Evolutionary conservation across 169 alveolate species (phyloP), one percentile per base, ranked within the genome.

Genomic region (Plasmodium falciparum): DNA sequence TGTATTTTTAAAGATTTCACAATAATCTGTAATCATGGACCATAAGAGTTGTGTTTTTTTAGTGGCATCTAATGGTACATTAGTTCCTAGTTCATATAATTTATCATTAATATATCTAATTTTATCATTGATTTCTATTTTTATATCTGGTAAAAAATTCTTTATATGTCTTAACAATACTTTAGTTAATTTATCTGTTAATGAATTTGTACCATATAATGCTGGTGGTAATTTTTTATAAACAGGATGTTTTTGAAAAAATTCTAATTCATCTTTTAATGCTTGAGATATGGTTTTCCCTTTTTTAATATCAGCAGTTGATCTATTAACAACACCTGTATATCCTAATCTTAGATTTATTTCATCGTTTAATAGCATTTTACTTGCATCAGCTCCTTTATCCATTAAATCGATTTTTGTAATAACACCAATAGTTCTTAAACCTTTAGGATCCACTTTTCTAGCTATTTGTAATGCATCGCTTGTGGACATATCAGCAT

Each of bases 331-430:
- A 5, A 98, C 99, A 33, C 99, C 99, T 13, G 99, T 98, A 93
- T 97, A 99, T 0, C 99, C 99, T 33, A 99, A 93, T 92, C 98
- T 90, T 12, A 99, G 95, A 1, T 98, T 99, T 29, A 98, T 98
- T 67, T 98, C 99, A 83, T 98, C 98, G 39, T 99, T 99, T 88
- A 95, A 88, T 15, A 99, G 93, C 98, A 98, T 96, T 72, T 98
- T 96, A 86, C 97, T 95, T 0, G 99, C 99, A 92, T 98, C 99
- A 0, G 99, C 97, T 3, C 99, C 99, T 52, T 95, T 93, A 92
- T 99, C 99, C 99, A 98, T 98, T 66, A 99, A 96, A 95, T 99
- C 99, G 29, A 99, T 97, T 89, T 97, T 97, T 22, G 99, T 98
- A 15, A 94, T 94, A 15, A 98, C 99, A 9, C 99, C 99, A 17